These are phyloP conservation scores for Salvia miltiorrhiza DNA, from an alignment of 257 asterid species.

Conservation along the genomic window DNA sequence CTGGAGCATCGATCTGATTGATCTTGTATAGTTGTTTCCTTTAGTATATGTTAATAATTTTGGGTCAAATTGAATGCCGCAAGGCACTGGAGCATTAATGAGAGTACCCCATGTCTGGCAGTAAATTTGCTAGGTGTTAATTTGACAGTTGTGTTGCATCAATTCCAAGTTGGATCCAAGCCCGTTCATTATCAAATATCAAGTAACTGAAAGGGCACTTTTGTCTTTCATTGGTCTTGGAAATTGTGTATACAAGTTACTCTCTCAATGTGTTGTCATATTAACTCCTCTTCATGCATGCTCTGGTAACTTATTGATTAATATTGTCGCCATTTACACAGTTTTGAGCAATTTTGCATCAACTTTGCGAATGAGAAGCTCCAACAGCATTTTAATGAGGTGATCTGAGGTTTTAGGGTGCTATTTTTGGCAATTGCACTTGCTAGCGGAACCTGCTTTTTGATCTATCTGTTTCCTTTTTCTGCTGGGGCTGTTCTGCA, in stretches of 20 bases:
- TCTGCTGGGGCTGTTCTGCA: conserved; percentile 38
- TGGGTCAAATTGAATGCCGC: too few relatives aligned
- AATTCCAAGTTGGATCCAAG: neutral
- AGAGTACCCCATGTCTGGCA: too few relatives aligned
- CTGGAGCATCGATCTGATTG: too few relatives aligned
- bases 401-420: conserved; percentile 28
- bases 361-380: conserved; percentile 98
- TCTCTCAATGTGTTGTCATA: neutral
- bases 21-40: too few relatives aligned
- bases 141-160: too few relatives aligned
- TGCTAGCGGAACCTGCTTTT: conserved; percentile 12
- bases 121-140: too few relatives aligned
- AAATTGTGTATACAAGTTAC: neutral
- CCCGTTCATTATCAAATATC: conserved; percentile 3
- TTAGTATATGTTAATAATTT: too few relatives aligned
- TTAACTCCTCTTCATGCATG: neutral
- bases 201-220: neutral
- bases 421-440: conserved; percentile 23
- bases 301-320: conserved; percentile 18
- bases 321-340: conserved; percentile 31
- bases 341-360: conserved; percentile 99
- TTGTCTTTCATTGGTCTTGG: conserved; percentile 12
- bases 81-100: too few relatives aligned
- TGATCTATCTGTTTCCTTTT: conserved; percentile 12
- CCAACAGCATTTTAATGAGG: conserved; percentile 99